These are phyloP conservation scores for Pythium volutum DNA, from an alignment of 352 stramenopile species.

Conservation along the genomic window DNA sequence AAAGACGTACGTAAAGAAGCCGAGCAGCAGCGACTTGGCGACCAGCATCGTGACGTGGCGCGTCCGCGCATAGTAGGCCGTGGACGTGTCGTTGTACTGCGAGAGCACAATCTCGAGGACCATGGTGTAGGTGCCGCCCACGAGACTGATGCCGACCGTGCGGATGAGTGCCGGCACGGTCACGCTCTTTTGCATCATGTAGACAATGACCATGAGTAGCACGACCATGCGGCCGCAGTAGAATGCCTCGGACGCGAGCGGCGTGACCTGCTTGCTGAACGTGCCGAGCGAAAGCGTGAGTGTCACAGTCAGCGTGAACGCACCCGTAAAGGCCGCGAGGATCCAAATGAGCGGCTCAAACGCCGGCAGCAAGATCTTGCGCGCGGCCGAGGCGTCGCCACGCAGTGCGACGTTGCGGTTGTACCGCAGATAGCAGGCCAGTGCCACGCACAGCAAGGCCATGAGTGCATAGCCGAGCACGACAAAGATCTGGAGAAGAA, in stretches of 20 bases:
- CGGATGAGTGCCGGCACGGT: conserved; percentile 41
- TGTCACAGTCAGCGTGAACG: conserved; percentile 34
- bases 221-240: conserved; percentile 55
- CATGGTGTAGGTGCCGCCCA: conserved; percentile 36
- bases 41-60: conserved; percentile 9
- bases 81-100: conserved; percentile 16
- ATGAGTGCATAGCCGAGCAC: conserved; percentile 13
- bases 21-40: conserved; percentile 6
- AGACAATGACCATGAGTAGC: conserved; percentile 44
- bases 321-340: conserved; percentile 30
- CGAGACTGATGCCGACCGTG: conserved; percentile 36
- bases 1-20: conserved; percentile 21
- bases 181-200: conserved; percentile 58
- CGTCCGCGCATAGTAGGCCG: background rate
- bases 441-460: conserved; percentile 4
- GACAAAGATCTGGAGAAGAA: conserved; percentile 7
- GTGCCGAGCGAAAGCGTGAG: conserved; percentile 28
- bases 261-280: conserved; percentile 13
- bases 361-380: conserved; percentile 59
- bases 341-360: conserved; percentile 71
- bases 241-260: conserved; percentile 32
- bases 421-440: conserved; percentile 52
- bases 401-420: conserved; percentile 53
- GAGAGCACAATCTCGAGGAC: conserved; percentile 20
- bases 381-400: conserved; percentile 40